Conservation (phyloP, 371 early-diverging fungal species). For the Chytridium lagenaria region DNA sequence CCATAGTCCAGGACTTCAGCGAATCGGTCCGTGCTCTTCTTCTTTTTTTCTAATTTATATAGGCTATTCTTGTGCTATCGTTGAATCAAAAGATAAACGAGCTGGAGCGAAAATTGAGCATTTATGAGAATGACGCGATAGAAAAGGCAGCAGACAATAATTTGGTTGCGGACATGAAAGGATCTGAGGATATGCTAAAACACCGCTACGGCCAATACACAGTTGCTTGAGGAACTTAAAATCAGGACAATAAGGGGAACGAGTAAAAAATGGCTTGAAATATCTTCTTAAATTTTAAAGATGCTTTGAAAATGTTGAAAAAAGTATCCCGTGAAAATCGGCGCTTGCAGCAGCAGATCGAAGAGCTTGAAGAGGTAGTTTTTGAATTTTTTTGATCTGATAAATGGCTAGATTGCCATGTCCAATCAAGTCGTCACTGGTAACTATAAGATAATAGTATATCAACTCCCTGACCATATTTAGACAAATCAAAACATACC, state of each 20-base stretch:
- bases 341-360: constrained; percentile 20
- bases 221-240: constrained; percentile 49
- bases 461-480: too few species aligned
- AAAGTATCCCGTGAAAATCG: constrained; percentile 19
- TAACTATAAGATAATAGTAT: too few species aligned
- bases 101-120: constrained; percentile 33
- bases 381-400: background rate
- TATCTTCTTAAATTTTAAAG: constrained; percentile 10
- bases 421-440: too few species aligned
- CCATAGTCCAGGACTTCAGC: constrained; percentile 20
- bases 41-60: background rate
- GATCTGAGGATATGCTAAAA: too few species aligned
- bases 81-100: constrained; percentile 43
- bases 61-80: constrained; percentile 28
- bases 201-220: too few species aligned
- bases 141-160: background rate
- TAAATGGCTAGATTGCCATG: too few species aligned
- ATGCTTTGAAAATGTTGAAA: constrained; percentile 35
- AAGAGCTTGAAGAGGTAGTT: constrained; percentile 21
- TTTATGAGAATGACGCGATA: constrained; percentile 2
- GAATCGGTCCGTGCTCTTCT: constrained; percentile 9
- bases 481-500: too few species aligned
- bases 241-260: constrained; percentile 47
- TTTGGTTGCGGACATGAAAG: too few species aligned
- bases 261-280: constrained; percentile 30